Percentiles rank a stretch among this genome's conserved stretches.
phyloP scores from a whole-genome alignment of 345 rosid genomes.

The Eucalyptus pauciflora region DNA sequence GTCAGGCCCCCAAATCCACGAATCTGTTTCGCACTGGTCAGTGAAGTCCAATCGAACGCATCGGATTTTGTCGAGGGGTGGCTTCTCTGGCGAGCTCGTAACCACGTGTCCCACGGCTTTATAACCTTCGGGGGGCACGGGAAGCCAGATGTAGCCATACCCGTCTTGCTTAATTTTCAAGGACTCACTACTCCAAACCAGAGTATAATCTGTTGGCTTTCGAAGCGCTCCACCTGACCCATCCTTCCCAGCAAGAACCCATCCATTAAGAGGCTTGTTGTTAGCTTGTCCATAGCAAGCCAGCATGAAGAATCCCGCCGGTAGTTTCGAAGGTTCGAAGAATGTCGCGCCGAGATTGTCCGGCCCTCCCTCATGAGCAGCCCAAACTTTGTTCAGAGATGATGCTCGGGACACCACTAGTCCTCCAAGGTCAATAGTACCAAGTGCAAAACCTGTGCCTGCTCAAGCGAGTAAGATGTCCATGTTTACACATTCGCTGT shows the following conservation, averaged over 20 bases:
- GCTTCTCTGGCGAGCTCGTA: slow-evolving; percentile 53
- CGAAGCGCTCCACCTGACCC: slow-evolving; percentile 10
- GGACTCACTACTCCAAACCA: slow-evolving; percentile 66
- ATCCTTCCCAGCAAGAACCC: slow-evolving; percentile 43
- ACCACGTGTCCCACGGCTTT: slow-evolving; percentile 49
- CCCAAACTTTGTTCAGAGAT: slow-evolving; percentile 2
- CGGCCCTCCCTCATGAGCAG: background rate
- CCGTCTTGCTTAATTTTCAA: slow-evolving; percentile 54
- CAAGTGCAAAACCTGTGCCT: slow-evolving; percentile 22
- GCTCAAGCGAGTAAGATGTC: background rate
- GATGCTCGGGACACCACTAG: background rate
- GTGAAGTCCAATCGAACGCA: slow-evolving; percentile 69
- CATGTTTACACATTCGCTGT: background rate
- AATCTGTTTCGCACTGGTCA: slow-evolving; percentile 32
- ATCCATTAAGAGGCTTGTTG: background rate
- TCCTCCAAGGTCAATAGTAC: slow-evolving; percentile 1
- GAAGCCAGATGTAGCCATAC: slow-evolving; percentile 61
- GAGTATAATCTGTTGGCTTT: slow-evolving; percentile 61
- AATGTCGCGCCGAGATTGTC: slow-evolving; percentile 2
- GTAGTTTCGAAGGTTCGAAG: slow-evolving; percentile 4
- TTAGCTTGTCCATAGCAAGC: slow-evolving; percentile 3
- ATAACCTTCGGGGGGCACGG: slow-evolving; percentile 59
- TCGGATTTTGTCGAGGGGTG: slow-evolving; percentile 43
- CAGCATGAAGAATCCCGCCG: slow-evolving; percentile 4
- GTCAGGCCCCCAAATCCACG: slow-evolving; percentile 48